Percentiles rank a stretch among this genome's conserved stretches.
These are phyloP conservation scores for Eucalyptus dawsonii DNA, from an alignment of 345 rosid genomes.

Conservation along the genomic window DNA sequence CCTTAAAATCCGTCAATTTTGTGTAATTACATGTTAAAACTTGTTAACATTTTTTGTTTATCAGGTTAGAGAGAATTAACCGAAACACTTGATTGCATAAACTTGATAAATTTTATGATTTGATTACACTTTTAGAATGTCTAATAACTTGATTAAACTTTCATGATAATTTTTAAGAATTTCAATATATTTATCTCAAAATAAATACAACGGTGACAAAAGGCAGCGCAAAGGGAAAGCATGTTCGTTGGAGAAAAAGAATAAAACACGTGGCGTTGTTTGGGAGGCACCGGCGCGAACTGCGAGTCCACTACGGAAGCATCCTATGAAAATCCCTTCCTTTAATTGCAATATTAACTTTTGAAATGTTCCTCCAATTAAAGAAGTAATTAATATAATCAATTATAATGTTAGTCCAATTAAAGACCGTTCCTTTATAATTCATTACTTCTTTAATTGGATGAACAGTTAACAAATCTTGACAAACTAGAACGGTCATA, in stretches of 20 bases:
- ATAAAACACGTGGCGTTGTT: neutral
- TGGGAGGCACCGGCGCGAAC: neutral
- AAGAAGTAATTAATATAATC: neutral
- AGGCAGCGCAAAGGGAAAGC: fast-evolving
- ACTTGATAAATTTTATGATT: no score
- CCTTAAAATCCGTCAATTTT: no score
- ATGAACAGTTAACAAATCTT: fast-evolving
- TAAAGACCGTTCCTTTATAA: neutral
- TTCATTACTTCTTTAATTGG: neutral
- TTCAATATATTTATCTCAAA: neutral
- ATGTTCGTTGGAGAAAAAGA: neutral
- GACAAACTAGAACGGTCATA: fast-evolving
- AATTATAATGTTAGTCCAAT: neutral
- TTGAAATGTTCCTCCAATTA: neutral
- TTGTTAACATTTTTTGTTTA: fast-evolving
- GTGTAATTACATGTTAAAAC: no score
- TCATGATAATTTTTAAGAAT: fast-evolving
- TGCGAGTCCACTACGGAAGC: neutral
- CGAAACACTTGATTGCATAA: no score
- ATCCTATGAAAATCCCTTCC: fast-evolving
- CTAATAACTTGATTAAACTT: no score
- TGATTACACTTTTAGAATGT: no score
- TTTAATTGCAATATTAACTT: neutral
- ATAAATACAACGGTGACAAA: neutral
- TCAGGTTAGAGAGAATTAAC: no score